phyloP scores from a whole-genome alignment of 805 yeast genomes.

The Cyberlindnera mississippiensis region DNA sequence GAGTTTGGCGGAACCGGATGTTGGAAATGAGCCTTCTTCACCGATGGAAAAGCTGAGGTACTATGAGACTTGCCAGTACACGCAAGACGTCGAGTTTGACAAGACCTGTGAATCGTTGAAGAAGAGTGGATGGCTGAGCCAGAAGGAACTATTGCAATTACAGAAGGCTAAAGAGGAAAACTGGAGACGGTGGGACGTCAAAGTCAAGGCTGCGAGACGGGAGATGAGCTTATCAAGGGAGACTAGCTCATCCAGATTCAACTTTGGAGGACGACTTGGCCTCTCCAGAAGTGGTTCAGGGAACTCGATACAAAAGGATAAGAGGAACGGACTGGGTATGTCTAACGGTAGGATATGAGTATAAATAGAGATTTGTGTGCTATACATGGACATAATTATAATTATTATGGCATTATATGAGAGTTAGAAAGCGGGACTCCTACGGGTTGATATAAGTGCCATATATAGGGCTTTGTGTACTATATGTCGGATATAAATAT shows the following conservation, averaged over 20 bases:
- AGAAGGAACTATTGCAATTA: constrained; percentile 15
- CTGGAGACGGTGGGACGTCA: constrained; percentile 24
- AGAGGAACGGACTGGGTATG: neutral
- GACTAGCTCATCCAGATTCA: neutral
- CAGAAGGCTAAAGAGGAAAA: constrained; percentile 20
- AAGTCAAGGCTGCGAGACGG: constrained; percentile 15
- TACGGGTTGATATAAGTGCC: too few species aligned
- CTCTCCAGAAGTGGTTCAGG: neutral
- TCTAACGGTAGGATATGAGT: too few species aligned
- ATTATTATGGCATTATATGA: too few species aligned
- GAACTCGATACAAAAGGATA: neutral
- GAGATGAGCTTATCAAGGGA: constrained; percentile 2
- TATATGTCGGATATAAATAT: too few species aligned
- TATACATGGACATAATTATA: too few species aligned
- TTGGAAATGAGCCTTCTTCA: constrained; percentile 12
- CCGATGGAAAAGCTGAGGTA: constrained; percentile 18
- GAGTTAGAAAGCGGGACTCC: too few species aligned
- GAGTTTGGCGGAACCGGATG: constrained; percentile 18
- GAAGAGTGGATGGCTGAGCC: constrained; percentile 27
- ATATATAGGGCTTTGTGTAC: too few species aligned
- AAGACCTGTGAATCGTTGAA: constrained; percentile 18
- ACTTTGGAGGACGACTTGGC: neutral
- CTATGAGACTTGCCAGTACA: constrained; percentile 18
- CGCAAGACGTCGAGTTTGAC: constrained; percentile 20
- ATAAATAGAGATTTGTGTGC: too few species aligned